phyloP scores from a whole-genome alignment of 2,329 filamentous ascomycete species.

The Fusarium concolor region DNA sequence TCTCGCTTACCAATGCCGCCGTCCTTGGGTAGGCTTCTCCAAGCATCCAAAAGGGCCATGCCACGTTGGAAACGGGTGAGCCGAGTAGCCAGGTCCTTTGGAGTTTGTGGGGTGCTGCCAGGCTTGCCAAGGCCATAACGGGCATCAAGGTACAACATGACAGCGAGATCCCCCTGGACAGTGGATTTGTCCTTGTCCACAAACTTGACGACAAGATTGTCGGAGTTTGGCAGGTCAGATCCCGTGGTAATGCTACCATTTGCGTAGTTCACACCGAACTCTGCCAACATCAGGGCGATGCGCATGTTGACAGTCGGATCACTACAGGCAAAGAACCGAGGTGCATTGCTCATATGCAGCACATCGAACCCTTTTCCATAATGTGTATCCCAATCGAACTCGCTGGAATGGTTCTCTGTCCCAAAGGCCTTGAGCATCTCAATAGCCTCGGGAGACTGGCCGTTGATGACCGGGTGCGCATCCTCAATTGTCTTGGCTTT shows the following conservation, averaged over 20 bases:
- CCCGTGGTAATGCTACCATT: conserved; percentile 56
- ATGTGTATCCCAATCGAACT: conserved; percentile 78
- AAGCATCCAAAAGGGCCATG: conserved; percentile 52
- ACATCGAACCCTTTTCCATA: conserved; percentile 91
- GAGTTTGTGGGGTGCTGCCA: conserved; percentile 39
- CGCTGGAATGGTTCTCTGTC: conserved; percentile 79
- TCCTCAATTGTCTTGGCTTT: conserved; percentile 70
- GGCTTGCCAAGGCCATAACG: conserved; percentile 55
- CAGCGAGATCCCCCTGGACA: conserved; percentile 62
- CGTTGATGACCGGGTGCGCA: conserved; percentile 76
- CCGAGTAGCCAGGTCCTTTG: conserved; percentile 51
- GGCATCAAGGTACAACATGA: conserved; percentile 71
- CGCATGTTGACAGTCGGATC: conserved; percentile 62
- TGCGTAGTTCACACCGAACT: conserved; percentile 60
- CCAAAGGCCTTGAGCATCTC: conserved; percentile 83
- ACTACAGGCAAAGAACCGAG: conserved; percentile 62
- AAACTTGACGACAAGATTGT: conserved; percentile 57
- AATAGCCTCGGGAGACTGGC: conserved; percentile 72
- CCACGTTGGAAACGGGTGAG: conserved; percentile 58
- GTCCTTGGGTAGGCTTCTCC: conserved; percentile 44
- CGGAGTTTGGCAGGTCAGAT: neutral
- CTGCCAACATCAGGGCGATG: conserved; percentile 62
- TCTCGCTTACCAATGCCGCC: conserved; percentile 11
- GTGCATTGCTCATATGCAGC: conserved; percentile 69
- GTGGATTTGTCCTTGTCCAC: conserved; percentile 67